A percentile compares a stretch with the other conserved stretches of the same genome.
phyloP scores from a whole-genome alignment of 768 basidiomycete species.

The Tephrocybe sp. region DNA sequence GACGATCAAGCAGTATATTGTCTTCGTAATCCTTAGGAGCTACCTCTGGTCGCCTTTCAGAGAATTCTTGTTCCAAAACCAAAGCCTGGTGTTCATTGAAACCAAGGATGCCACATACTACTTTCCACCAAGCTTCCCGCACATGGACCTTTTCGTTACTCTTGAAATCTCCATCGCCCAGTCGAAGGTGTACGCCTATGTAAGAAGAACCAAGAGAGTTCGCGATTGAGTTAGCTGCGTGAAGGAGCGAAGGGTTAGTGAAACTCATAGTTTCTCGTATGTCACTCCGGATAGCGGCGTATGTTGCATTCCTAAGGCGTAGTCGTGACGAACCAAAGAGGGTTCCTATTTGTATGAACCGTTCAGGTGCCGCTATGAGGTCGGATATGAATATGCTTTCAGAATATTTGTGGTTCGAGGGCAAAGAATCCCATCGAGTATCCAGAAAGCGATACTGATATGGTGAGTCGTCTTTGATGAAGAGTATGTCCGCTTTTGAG shows the following conservation, averaged over 20 bases:
- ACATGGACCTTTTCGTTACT: slow-evolving; percentile 38
- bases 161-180: slow-evolving; percentile 67
- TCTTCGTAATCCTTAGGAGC: not conserved
- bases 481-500: slow-evolving; percentile 35
- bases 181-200: slow-evolving; percentile 62
- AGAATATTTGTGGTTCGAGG: slow-evolving; percentile 35
- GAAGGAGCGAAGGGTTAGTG: slow-evolving; percentile 43
- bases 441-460: slow-evolving; percentile 70
- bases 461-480: slow-evolving; percentile 49
- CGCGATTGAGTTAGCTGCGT: slow-evolving; percentile 42
- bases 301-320: slow-evolving; percentile 39
- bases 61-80: slow-evolving; percentile 23
- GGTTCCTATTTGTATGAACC: slow-evolving; percentile 67
- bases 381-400: slow-evolving; percentile 41
- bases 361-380: slow-evolving; percentile 38
- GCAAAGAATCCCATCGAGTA: slow-evolving; percentile 26
- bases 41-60: not conserved
- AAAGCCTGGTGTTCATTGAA: slow-evolving; percentile 34
- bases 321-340: slow-evolving; percentile 77
- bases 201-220: slow-evolving; percentile 44
- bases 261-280: slow-evolving; percentile 60
- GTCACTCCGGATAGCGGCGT: slow-evolving; percentile 39
- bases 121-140: slow-evolving; percentile 52
- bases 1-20: not conserved
- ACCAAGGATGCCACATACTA: slow-evolving; percentile 49